These are phyloP conservation scores for Daedaleopsis nitida DNA, from an alignment of 768 basidiomycete species.

Conservation along the genomic window DNA sequence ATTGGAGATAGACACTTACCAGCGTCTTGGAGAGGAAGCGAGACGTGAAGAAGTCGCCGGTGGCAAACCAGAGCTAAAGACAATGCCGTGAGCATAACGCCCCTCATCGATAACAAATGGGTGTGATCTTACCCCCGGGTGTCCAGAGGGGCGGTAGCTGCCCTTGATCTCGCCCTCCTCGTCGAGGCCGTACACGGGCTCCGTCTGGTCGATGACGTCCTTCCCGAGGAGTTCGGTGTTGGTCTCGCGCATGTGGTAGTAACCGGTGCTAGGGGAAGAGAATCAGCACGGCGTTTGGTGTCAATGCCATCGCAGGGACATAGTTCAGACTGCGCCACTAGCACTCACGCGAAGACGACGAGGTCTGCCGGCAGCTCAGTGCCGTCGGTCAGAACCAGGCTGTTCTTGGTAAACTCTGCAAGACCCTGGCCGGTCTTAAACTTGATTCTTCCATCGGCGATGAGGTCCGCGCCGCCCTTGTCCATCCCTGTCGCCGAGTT, in stretches of 20 bases:
- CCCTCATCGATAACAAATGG: not conserved
- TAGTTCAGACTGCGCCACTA: no score
- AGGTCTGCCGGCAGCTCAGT: constrained; percentile 31
- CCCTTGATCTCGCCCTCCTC: constrained; percentile 43
- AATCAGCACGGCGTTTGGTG: not conserved
- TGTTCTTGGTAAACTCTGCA: constrained; percentile 14
- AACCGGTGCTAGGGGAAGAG: constrained; percentile 32
- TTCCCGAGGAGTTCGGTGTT: constrained; percentile 38
- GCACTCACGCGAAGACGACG: constrained; percentile 33
- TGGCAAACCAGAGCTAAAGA: constrained; percentile 40
- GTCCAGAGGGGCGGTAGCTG: constrained; percentile 42
- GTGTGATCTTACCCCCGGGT: constrained; percentile 38
- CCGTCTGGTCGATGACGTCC: constrained; percentile 34
- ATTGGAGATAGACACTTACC: constrained; percentile 28
- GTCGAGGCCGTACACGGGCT: constrained; percentile 41
- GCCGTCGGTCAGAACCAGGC: constrained; percentile 32
- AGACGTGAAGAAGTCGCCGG: constrained; percentile 37
- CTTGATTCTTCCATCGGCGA: constrained; percentile 23
- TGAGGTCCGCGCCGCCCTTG: constrained; percentile 23
- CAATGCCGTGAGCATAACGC: no score
- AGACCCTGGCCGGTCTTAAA: constrained; percentile 23
- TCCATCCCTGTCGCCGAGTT: constrained; percentile 18
- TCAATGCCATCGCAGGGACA: not conserved
- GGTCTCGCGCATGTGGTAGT: constrained; percentile 33
- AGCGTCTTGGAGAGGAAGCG: constrained; percentile 41